Evolutionary conservation across 1,284 basidiomycete species (phyloP).

Genomic region (Cutaneotrichosporon sp.): DNA sequence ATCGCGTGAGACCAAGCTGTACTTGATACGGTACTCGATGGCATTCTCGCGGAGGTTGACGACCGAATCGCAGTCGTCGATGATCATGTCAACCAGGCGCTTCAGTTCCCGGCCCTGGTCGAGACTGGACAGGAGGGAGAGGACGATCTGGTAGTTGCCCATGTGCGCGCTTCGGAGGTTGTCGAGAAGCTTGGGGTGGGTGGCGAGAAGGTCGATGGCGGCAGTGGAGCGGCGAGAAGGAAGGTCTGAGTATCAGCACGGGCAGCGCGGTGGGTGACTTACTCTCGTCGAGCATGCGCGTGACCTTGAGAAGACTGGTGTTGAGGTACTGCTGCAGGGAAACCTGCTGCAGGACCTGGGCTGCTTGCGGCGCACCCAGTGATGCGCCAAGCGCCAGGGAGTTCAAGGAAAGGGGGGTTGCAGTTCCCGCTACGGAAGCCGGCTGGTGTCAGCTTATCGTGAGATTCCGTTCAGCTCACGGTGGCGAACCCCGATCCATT

Average conservation of each 20-base stretch:
- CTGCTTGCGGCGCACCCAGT: constrained; percentile 37
- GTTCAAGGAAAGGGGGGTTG: background rate
- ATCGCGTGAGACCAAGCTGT: constrained; percentile 74
- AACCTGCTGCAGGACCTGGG: constrained; percentile 60
- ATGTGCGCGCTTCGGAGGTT: constrained; percentile 79
- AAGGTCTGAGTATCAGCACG: constrained; percentile 32
- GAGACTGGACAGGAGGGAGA: constrained; percentile 82
- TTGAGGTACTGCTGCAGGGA: constrained; percentile 80
- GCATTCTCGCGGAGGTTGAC: constrained; percentile 87
- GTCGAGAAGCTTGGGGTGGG: constrained; percentile 75
- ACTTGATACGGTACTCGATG: constrained; percentile 74
- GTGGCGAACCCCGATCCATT: constrained; percentile 46
- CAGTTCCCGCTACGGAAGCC: background rate
- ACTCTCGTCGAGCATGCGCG: constrained; percentile 70
- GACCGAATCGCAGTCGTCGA: constrained; percentile 87
- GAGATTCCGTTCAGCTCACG: constrained; percentile 25
- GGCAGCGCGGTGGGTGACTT: constrained; percentile 8
- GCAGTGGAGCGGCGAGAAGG: constrained; percentile 58
- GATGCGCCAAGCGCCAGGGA: constrained; percentile 15
- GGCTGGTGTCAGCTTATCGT: constrained; percentile 18
- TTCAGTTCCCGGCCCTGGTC: constrained; percentile 81
- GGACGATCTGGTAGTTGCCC: constrained; percentile 85
- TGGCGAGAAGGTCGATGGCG: constrained; percentile 77
- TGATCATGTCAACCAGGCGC: constrained; percentile 78
- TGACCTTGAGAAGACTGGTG: constrained; percentile 75